Evolutionary conservation across 2,329 filamentous ascomycete genomes (phyloP).

Genomic region (Hortaea werneckii): DNA sequence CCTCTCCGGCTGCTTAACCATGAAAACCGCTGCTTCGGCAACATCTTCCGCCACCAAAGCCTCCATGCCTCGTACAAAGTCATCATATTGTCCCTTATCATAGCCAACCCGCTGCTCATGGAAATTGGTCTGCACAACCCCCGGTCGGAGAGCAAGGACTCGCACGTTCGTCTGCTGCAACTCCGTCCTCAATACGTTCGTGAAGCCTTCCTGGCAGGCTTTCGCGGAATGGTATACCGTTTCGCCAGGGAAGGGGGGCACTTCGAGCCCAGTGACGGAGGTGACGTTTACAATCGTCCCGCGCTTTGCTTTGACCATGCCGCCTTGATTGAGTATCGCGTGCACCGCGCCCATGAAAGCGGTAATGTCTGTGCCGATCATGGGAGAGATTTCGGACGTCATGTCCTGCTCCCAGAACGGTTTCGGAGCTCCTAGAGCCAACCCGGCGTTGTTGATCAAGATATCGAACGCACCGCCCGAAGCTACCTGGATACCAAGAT

Average conservation of each 20-base stretch:
- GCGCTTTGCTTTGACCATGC: constrained; percentile 26
- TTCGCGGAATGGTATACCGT: constrained; percentile 41
- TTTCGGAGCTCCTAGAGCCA: constrained; percentile 38
- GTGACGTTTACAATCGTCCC: constrained; percentile 43
- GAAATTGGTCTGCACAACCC: constrained; percentile 40
- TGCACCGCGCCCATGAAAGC: constrained; percentile 39
- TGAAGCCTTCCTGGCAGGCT: constrained; percentile 40
- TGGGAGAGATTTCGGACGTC: constrained; percentile 30
- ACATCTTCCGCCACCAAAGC: constrained; percentile 36
- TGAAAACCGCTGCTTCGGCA: constrained; percentile 33
- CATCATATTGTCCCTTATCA: constrained; percentile 33
- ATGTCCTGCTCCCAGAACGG: constrained; percentile 34
- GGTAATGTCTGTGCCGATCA: constrained; percentile 40
- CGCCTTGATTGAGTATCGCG: constrained; percentile 35
- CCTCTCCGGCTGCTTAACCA: constrained; percentile 33
- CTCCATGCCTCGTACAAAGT: constrained; percentile 37
- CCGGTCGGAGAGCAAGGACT: constrained; percentile 38
- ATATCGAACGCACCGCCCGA: constrained; percentile 29
- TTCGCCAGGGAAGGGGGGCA: constrained; percentile 41
- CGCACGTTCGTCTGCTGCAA: constrained; percentile 37
- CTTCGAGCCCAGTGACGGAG: constrained; percentile 37
- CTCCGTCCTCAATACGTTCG: constrained; percentile 40
- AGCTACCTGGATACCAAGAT: constrained; percentile 16
- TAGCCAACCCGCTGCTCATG: constrained; percentile 37
- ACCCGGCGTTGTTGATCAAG: constrained; percentile 40